Evolutionary conservation across 257 asterid species (phyloP), one percentile per base, ranked within the genome.

Genomic region (Knoxia roxburghii): DNA sequence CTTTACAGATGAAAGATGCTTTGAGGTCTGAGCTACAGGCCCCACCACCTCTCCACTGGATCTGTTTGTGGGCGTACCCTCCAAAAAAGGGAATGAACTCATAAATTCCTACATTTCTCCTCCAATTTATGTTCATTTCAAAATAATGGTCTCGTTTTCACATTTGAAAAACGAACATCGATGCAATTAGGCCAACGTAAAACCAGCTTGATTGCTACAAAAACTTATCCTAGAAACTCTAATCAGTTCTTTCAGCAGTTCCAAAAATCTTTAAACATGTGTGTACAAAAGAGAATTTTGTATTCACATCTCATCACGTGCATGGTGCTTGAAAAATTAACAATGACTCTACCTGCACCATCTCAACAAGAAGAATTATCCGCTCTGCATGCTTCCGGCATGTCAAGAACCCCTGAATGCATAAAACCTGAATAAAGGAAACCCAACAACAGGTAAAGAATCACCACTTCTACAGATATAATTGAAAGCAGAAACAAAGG

Each of bases 321-420:
- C n/a, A n/a, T n/a, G n/a, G n/a, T 65, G 35, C 39, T 49, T 4
- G 7, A n/a, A 66, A 24, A 21, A 18, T 61, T 35, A 35, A 50
- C n/a, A 64, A 21, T n/a, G 49, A 30, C 29, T 59, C 67, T 70
- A 88, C 97, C 96, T 90, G 97, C 77, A 91, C 84, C 98, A 91
- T 91, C 87, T 91, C 98, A 69, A 89, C 96, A 62, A 91, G 98
- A 80, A 91, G 98, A 78, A 91, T 89, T 72, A 91, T 89, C 65
- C 95, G 91, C 76, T 91, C 98, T n/a, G 96, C 96, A 53, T 91
- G 98, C 77, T 91, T 91, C 63, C 98, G 94, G 69, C 98, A 91
- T 6, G 96, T 91, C 72, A 91, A 83, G 79, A 91, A 91, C 68
- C 98, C 98, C 82, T 91, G 98, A 75, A 91, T 91, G 83, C 98